Evolutionary conservation across 352 stramenopile genomes (phyloP), one percentile per base, ranked within the genome.

Genomic region (Phytophthora vignae): DNA sequence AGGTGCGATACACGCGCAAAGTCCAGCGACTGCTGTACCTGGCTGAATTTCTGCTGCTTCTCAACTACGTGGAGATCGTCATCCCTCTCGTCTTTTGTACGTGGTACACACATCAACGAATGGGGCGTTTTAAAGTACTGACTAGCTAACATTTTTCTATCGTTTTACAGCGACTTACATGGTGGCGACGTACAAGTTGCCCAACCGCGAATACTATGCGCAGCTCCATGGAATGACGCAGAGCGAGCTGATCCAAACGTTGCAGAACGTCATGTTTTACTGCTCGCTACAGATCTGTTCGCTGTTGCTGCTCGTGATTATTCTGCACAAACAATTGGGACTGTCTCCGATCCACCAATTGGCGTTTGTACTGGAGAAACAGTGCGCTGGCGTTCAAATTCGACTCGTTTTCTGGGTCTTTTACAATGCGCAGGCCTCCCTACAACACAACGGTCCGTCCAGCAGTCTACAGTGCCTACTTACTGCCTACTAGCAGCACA

Each of bases 341-440:
- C n/a, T 52, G 17, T 52, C 44, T 6, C 44, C n/a, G 44, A 52
- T 52, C 22, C 44, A 52, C 9, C 44, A 52, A 17, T 15, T 52
- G 44, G 44, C 44, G 6, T 52, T 52, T 52, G 44, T 52, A n/a
- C 12, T 52, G 44, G 44, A 52, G 44, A 52, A 52, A n/a, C 44
- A 52, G 15, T 52, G 44, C 9, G 6, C 7, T 52, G 44, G 44
- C 0, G n/a, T 52, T 15, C 44, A 52, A 25, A 52, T 52, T 52
- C 44, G 44, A 25, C 44, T 52, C 6, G 44, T 52, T 4, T 52
- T 52, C 44, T 52, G 44, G n/a, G 44, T 52, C 8, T 52, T 52
- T 52, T 52, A 52, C 44, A 52, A 52, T 15, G 44, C 22, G 1
- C 44, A 52, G 9, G 44, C 44, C 17, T 52, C 44, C 11, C 44